Percentiles rank a stretch among this genome's conserved stretches.
These are phyloP conservation scores for Petasospora fabianii DNA, from an alignment of 1,139 yeast genomes.

Conservation along the genomic window DNA sequence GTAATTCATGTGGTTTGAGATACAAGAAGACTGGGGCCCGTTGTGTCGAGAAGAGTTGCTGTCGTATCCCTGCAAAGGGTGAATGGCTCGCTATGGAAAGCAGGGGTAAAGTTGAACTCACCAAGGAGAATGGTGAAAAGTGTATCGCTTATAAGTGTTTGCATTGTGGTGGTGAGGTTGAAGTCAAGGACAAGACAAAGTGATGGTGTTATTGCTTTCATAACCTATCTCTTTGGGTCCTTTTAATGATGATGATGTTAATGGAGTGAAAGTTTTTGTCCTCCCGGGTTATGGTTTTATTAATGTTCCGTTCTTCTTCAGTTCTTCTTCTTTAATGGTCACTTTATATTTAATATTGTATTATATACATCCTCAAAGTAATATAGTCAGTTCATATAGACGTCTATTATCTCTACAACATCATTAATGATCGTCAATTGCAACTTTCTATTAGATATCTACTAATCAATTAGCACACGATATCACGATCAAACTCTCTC, in stretches of 20 bases:
- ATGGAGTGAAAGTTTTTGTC: no score
- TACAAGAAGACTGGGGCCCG: conserved; percentile 93
- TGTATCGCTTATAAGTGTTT: conserved; percentile 53
- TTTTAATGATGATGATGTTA: no score
- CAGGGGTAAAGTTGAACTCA: conserved; percentile 53
- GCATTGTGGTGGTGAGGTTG: conserved; percentile 62
- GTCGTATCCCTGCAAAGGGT: conserved; percentile 92
- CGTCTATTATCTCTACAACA: no score
- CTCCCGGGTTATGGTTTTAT: no score
- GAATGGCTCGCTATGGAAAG: conserved; percentile 90
- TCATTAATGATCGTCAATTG: no score
- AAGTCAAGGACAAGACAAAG: conserved; percentile 38
- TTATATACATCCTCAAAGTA: no score
- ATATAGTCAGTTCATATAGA: no score
- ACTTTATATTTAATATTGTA: no score
- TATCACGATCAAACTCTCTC: conserved; percentile 27
- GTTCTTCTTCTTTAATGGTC: no score
- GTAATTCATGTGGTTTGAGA: conserved; percentile 94
- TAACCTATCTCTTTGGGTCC: background rate
- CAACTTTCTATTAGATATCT: background rate
- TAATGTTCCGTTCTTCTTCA: no score
- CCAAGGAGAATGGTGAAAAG: conserved; percentile 28
- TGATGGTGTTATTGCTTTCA: background rate
- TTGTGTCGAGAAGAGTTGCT: conserved; percentile 71
- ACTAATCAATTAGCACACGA: background rate